These are phyloP conservation scores for Phylloboletellus chloephorus DNA, from an alignment of 1,284 basidiomycete species.

Conservation along the genomic window DNA sequence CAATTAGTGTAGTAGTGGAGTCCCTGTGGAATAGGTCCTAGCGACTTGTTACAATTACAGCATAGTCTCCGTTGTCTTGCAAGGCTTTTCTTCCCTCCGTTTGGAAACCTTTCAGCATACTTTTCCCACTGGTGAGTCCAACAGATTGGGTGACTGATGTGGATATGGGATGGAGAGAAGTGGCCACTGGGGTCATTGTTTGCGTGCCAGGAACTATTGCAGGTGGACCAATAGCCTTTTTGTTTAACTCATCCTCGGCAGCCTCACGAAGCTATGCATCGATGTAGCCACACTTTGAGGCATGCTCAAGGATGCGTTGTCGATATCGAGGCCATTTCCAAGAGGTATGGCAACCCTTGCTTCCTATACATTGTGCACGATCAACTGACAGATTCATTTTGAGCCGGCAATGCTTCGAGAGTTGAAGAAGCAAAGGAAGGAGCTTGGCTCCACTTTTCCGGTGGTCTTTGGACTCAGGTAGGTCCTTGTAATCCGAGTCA, in stretches of 20 bases:
- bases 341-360: not conserved
- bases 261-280: not conserved
- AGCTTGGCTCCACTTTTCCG: not conserved
- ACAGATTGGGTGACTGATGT: too few species aligned
- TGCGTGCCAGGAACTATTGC: too few species aligned
- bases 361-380: slow-evolving; percentile 1
- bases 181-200: too few species aligned
- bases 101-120: too few species aligned
- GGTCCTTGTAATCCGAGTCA: not conserved
- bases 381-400: not conserved
- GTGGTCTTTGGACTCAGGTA: not conserved
- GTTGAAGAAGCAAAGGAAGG: not conserved
- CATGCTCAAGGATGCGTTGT: slow-evolving; percentile 1
- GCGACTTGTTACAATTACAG: too few species aligned
- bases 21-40: too few species aligned
- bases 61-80: too few species aligned
- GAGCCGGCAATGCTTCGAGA: not conserved
- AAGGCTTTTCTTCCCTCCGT: too few species aligned
- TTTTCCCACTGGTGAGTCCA: too few species aligned
- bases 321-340: not conserved
- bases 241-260: not conserved
- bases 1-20: too few species aligned
- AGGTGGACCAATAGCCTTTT: too few species aligned
- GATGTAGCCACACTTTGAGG: slow-evolving; percentile 1
- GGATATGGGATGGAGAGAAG: too few species aligned